Evolutionary conservation across 257 asterid species (phyloP).

Genomic region (Marsdenia floribunda): DNA sequence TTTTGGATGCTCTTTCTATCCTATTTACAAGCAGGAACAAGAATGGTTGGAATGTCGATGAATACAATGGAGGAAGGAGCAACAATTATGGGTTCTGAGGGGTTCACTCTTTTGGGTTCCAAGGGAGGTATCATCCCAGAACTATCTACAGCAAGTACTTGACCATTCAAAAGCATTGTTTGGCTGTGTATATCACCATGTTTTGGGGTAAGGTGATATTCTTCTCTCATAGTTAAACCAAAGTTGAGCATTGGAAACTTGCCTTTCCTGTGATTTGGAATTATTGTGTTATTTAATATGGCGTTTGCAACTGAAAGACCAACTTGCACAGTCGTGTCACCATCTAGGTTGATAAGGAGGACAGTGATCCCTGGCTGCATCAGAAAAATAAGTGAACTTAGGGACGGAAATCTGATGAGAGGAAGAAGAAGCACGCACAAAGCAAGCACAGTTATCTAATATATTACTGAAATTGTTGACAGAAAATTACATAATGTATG

Average conservation of each 20-base stretch:
- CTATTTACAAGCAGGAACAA: conserved; percentile 52
- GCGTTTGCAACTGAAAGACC: conserved; percentile 37
- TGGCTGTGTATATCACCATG: conserved; percentile 74
- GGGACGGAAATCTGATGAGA: neutral
- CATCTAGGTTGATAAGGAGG: conserved; percentile 74
- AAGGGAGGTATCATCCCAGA: conserved; percentile 57
- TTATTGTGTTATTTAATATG: conserved; percentile 19
- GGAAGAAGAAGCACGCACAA: neutral
- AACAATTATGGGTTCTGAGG: conserved; percentile 39
- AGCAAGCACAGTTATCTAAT: neutral
- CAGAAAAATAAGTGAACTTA: neutral
- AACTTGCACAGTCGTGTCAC: conserved; percentile 39
- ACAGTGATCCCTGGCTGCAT: conserved; percentile 61
- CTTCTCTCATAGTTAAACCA: conserved; percentile 24
- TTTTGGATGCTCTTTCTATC: neutral
- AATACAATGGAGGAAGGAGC: conserved; percentile 76
- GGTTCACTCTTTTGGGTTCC: conserved; percentile 39
- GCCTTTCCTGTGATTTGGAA: conserved; percentile 15
- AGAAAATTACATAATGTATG: conserved; percentile 5
- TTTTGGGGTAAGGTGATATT: conserved; percentile 69
- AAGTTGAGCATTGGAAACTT: conserved; percentile 2
- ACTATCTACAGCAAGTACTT: conserved; percentile 37
- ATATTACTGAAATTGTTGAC: neutral
- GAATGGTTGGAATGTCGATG: conserved; percentile 47
- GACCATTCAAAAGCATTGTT: conserved; percentile 66